A percentile compares a stretch with the other conserved stretches of the same genome.
phyloP scores from a whole-genome alignment of 306 rosid genomes.

The Chamaecrista fasciculata region DNA sequence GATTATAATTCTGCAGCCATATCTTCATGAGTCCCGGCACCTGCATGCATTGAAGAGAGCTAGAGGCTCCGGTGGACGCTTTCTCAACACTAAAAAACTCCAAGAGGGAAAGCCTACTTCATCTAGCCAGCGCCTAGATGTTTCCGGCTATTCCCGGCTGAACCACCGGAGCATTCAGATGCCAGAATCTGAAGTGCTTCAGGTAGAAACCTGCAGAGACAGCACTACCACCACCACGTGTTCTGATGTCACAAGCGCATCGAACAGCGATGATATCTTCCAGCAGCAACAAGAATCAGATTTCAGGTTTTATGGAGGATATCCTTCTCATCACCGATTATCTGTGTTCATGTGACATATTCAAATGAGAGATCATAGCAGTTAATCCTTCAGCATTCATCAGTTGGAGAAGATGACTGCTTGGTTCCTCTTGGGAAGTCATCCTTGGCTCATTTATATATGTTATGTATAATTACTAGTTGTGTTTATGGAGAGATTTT shows the following conservation, averaged over 20 bases:
- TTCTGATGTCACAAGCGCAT: constrained; percentile 18
- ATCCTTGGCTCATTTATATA: constrained; percentile 59
- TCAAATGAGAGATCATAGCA: constrained; percentile 21
- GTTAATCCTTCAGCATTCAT: constrained; percentile 27
- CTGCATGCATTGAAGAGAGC: constrained; percentile 71
- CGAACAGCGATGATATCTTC: constrained; percentile 29
- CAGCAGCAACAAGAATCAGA: constrained; percentile 36
- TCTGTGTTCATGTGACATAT: constrained; percentile 40
- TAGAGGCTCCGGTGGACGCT: constrained; percentile 75
- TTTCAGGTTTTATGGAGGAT: constrained; percentile 48
- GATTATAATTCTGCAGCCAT: constrained; percentile 50
- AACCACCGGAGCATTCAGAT: constrained; percentile 30
- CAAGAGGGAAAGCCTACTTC: constrained; percentile 31
- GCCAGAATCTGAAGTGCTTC: constrained; percentile 34
- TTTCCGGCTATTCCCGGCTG: constrained; percentile 25
- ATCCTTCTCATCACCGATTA: constrained; percentile 46
- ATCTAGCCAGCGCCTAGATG: constrained; percentile 26
- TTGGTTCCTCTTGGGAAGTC: constrained; percentile 56
- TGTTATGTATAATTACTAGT: background rate
- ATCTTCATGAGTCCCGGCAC: constrained; percentile 76
- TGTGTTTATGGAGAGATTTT: background rate
- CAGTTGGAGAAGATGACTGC: constrained; percentile 26
- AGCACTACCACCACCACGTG: constrained; percentile 33
- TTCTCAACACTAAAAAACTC: constrained; percentile 49
- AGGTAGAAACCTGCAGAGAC: constrained; percentile 38